A percentile compares a stretch with the other conserved stretches of the same genome.
phyloP scores from a whole-genome alignment of 805 yeast genomes.

The Starmerella riodocensis region DNA sequence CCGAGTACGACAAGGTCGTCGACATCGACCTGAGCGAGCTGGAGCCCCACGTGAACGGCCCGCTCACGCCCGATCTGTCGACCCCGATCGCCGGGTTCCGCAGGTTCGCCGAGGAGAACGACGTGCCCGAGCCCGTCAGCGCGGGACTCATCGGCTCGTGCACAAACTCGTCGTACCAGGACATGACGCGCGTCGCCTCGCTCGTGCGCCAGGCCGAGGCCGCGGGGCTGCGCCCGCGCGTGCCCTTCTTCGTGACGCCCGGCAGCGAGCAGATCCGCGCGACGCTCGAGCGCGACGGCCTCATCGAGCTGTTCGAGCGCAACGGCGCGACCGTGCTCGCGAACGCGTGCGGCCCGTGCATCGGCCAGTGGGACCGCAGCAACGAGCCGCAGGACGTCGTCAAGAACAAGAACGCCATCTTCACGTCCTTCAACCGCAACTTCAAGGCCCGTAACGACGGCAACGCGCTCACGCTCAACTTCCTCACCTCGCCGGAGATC shows the following conservation, averaged over 20 bases:
- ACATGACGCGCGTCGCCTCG: constrained; percentile 92
- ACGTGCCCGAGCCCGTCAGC: constrained; percentile 76
- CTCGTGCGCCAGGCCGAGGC: constrained; percentile 74
- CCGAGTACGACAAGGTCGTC: constrained; percentile 81
- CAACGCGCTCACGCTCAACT: constrained; percentile 93
- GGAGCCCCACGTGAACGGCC: constrained; percentile 95
- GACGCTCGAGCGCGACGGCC: constrained; percentile 90
- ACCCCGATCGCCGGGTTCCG: constrained; percentile 81
- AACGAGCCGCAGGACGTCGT: constrained; percentile 36
- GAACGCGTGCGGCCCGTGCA: constrained; percentile 98
- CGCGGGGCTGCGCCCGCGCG: constrained; percentile 79
- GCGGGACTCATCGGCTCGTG: constrained; percentile 97
- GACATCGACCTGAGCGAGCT: constrained; percentile 76
- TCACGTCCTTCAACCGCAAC: constrained; percentile 95
- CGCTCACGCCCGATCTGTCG: constrained; percentile 95
- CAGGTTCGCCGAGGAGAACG: constrained; percentile 50
- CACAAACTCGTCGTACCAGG: constrained; percentile 96
- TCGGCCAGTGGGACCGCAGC: constrained; percentile 95
- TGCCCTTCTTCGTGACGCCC: constrained; percentile 90
- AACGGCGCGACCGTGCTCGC: constrained; percentile 89
- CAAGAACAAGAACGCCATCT: constrained; percentile 66
- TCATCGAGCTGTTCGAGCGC: constrained; percentile 62
- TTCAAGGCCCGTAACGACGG: constrained; percentile 98
- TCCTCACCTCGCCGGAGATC: constrained; percentile 95
- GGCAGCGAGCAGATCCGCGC: constrained; percentile 98